Conservation (phyloP, 768 basidiomycete species). For the Phaeolepiota aurea region DNA sequence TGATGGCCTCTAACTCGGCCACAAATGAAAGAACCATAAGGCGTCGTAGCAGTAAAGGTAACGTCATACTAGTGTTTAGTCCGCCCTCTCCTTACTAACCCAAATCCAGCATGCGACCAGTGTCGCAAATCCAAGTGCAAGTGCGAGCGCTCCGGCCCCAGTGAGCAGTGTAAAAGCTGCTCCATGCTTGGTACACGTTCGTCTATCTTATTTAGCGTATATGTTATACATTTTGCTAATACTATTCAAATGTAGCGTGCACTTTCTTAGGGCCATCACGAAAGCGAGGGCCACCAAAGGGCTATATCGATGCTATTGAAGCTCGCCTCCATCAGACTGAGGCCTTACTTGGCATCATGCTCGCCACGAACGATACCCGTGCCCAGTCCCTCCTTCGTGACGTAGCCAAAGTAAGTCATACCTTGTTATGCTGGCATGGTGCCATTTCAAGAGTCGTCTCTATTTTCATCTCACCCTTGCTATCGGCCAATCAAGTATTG, state of each 20-base stretch:
- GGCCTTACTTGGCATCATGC: slow-evolving; percentile 76
- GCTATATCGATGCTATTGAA: slow-evolving; percentile 93
- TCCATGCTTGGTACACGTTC: slow-evolving; percentile 63
- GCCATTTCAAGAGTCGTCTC: too few species aligned
- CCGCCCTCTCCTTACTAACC: slow-evolving; percentile 2
- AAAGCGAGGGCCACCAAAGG: slow-evolving; percentile 85
- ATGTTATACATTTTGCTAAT: slow-evolving; percentile 2
- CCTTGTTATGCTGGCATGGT: slow-evolving; percentile 3
- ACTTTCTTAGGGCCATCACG: slow-evolving; percentile 75
- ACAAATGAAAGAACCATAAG: slow-evolving; percentile 46
- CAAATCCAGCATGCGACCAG: slow-evolving; percentile 67
- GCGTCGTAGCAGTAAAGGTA: slow-evolving; percentile 73
- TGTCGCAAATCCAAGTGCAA: slow-evolving; percentile 89
- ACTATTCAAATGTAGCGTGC: slow-evolving; percentile 37
- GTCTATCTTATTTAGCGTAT: slow-evolving; percentile 10
- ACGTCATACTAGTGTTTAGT: slow-evolving; percentile 9
- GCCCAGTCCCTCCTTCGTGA: slow-evolving; percentile 38
- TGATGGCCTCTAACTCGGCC: slow-evolving; percentile 11
- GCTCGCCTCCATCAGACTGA: slow-evolving; percentile 87
- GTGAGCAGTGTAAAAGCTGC: slow-evolving; percentile 71
- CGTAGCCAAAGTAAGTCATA: slow-evolving; percentile 36
- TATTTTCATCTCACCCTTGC: too few species aligned
- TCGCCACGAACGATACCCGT: slow-evolving; percentile 39
- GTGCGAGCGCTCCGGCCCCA: slow-evolving; percentile 60
- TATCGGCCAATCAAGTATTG: too few species aligned